Percentiles rank a stretch among this genome's conserved stretches.
Evolutionary conservation across 495 filamentous ascomycete species (phyloP).

Genomic region (Podospora australis): DNA sequence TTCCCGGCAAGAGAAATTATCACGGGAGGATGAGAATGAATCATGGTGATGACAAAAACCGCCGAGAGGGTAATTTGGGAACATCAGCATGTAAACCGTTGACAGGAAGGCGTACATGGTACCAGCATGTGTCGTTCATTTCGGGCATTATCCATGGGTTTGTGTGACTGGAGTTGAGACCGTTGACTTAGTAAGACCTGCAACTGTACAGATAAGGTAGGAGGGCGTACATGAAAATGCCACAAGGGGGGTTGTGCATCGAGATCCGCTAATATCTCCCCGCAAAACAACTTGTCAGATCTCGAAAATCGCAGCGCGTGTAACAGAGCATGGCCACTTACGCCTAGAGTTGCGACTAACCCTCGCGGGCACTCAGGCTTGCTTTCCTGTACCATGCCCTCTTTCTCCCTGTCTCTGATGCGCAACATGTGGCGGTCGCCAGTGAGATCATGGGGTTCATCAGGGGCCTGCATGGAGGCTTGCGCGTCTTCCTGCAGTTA

Average conservation of each 20-base stretch:
- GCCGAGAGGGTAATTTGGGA: neutral
- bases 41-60: too few species aligned
- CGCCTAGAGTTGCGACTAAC: neutral
- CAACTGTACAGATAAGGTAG: too few species aligned
- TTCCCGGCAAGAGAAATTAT: too few species aligned
- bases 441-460: neutral
- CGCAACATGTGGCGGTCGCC: neutral
- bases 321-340: neutral
- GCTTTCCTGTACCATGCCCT: neutral
- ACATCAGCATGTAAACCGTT: neutral
- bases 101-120: neutral
- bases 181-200: neutral
- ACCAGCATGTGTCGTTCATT: neutral
- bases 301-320: neutral
- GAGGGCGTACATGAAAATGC: too few species aligned
- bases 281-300: neutral
- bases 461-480: neutral
- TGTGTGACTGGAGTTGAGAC: neutral
- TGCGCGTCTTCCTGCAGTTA: neutral
- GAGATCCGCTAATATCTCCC: neutral
- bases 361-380: neutral
- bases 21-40: too few species aligned
- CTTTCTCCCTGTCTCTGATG: slow-evolving; percentile 3
- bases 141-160: neutral
- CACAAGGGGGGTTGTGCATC: neutral